These are phyloP conservation scores for Butyriboletus loyo DNA, from an alignment of 768 basidiomycete genomes.

Conservation along the genomic window DNA sequence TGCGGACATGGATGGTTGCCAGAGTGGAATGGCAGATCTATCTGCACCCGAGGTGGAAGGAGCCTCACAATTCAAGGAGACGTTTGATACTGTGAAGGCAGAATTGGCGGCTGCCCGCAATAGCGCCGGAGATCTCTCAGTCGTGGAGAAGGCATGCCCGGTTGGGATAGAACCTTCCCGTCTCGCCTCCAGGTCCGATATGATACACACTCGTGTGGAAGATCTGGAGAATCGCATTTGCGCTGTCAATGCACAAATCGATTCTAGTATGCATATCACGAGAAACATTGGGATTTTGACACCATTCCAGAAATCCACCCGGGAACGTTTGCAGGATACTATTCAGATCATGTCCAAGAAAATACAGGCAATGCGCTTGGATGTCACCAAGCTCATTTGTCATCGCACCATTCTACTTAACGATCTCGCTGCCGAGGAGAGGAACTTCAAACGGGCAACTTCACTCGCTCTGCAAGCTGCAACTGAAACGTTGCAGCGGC, in stretches of 20 bases:
- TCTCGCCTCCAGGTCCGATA: conserved; percentile 48
- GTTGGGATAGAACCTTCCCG: conserved; percentile 24
- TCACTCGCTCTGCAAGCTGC: conserved; percentile 73
- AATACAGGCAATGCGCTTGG: conserved; percentile 64
- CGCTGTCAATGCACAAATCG: conserved; percentile 54
- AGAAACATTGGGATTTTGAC: conserved; percentile 83
- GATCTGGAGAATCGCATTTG: conserved; percentile 62
- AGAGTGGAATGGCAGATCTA: conserved; percentile 26
- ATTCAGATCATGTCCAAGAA: conserved; percentile 63
- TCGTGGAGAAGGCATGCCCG: conserved; percentile 12
- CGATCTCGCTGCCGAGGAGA: conserved; percentile 72
- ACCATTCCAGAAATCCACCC: conserved; percentile 82
- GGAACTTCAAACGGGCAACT: conserved; percentile 63
- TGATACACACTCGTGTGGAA: conserved; percentile 57
- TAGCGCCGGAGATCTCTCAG: conserved; percentile 28
- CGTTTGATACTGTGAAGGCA: conserved; percentile 85
- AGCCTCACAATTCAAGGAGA: conserved; percentile 70
- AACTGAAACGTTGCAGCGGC: conserved; percentile 57
- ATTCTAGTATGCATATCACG: conserved; percentile 65
- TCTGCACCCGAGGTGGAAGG: conserved; percentile 56
- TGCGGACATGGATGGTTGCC: conserved; percentile 29
- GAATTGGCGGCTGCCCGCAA: conserved; percentile 61
- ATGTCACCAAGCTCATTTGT: conserved; percentile 69
- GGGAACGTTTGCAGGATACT: conserved; percentile 65
- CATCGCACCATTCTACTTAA: conserved; percentile 70